Conservation (phyloP, 768 basidiomycete species). For the Hypholoma sublateritium region DNA sequence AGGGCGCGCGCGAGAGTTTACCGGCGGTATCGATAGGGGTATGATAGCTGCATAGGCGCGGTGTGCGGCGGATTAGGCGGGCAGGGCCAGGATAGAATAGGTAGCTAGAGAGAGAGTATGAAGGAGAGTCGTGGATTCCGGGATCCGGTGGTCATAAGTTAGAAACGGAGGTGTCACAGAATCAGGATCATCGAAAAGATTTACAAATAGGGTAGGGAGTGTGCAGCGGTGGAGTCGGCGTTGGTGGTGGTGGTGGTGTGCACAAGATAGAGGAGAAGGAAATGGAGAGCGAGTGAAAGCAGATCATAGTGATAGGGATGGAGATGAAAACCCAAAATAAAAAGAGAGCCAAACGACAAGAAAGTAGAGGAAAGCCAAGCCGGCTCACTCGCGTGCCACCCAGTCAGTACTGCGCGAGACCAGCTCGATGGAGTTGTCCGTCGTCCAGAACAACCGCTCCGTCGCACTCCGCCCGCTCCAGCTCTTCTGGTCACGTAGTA, state of each 20-base stretch:
- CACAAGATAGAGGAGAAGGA: constrained; percentile 8
- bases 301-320: constrained; percentile 12
- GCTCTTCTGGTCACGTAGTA: constrained; percentile 91
- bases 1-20: not conserved
- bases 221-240: not conserved
- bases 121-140: constrained; percentile 3
- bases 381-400: constrained; percentile 66
- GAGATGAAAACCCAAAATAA: not conserved
- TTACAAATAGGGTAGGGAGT: constrained; percentile 12
- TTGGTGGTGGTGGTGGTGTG: constrained; percentile 4
- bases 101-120: not conserved
- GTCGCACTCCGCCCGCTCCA: constrained; percentile 93
- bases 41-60: not conserved
- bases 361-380: constrained; percentile 1
- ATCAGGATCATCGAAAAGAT: constrained; percentile 11
- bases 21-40: constrained; percentile 2
- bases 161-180: constrained; percentile 12
- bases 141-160: not conserved
- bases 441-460: constrained; percentile 90
- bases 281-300: constrained; percentile 3
- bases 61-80: constrained; percentile 3
- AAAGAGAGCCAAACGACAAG: constrained; percentile 6
- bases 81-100: not conserved
- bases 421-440: constrained; percentile 87
- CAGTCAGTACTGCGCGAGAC: constrained; percentile 84